A percentile compares a stretch with the other conserved stretches of the same genome.
phyloP scores from a whole-genome alignment of 148 eudicot species.

The Diospyros lotus region DNA sequence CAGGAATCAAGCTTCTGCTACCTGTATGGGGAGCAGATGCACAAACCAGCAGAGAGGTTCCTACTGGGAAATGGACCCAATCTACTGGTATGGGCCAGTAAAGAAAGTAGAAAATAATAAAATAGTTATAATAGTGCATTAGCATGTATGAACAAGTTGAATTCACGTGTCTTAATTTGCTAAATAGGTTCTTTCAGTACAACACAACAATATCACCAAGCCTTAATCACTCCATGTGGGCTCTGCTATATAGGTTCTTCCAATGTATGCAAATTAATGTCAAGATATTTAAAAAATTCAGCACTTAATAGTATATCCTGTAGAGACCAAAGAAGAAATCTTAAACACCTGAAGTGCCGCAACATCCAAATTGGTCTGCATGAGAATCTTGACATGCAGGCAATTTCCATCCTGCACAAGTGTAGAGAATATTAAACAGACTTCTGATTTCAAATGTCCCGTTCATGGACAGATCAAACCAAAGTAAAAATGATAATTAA shows the following conservation, averaged over 20 bases:
- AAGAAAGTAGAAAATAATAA: neutral
- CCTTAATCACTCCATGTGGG: too few relatives aligned
- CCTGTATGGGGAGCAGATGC: too few relatives aligned
- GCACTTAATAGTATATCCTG: neutral
- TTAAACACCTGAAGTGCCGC: conserved; percentile 69
- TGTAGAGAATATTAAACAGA: conserved; percentile 6
- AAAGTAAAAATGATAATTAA: conserved; percentile 8
- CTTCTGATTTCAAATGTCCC: conserved; percentile 8
- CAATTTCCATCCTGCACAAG: conserved; percentile 64
- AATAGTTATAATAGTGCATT: neutral
- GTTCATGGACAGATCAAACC: conserved; percentile 4
- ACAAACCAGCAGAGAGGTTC: too few relatives aligned
- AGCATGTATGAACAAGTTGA: neutral
- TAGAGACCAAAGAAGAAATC: conserved; percentile 13
- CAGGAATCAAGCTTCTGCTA: too few relatives aligned
- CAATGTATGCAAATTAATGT: neutral
- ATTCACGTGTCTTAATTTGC: neutral
- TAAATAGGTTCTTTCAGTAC: neutral
- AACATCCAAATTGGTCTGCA: conserved; percentile 54
- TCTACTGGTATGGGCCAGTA: too few relatives aligned
- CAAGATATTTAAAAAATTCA: neutral
- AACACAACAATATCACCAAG: neutral
- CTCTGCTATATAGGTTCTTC: too few relatives aligned
- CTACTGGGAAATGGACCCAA: too few relatives aligned
- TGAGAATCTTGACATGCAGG: conserved; percentile 62